Percentiles rank a stretch among this genome's conserved stretches.
Evolutionary conservation across 805 yeast species (phyloP).

Genomic region (Starmerella potacharoeniae): DNA sequence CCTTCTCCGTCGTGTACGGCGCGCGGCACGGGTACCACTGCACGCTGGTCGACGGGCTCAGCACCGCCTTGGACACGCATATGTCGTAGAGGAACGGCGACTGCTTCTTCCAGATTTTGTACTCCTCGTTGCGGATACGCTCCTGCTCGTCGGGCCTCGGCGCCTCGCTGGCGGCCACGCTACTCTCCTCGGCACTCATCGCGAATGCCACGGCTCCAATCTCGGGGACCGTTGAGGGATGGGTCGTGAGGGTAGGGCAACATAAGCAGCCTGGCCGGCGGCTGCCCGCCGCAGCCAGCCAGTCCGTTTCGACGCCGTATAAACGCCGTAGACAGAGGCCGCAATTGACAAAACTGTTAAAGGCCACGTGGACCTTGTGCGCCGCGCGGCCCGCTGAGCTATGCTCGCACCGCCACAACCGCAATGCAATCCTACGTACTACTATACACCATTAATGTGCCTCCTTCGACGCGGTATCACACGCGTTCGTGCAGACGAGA

Average conservation of each 20-base stretch:
- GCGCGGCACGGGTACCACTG: constrained; percentile 48
- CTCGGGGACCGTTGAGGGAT: neutral
- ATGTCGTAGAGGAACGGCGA: constrained; percentile 48
- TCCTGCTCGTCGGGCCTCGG: constrained; percentile 13
- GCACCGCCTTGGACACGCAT: constrained; percentile 41
- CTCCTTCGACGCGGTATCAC: neutral
- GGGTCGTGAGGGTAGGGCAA: neutral
- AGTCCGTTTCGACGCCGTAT: neutral
- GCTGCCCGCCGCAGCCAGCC: too few relatives aligned
- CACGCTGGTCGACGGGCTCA: constrained; percentile 52
- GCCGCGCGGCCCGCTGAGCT: too few relatives aligned
- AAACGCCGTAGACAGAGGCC: neutral
- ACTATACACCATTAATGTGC: too few relatives aligned
- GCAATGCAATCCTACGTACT: too few relatives aligned
- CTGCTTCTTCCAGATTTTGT: constrained; percentile 55
- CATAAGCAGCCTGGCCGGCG: too few relatives aligned
- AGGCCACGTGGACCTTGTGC: too few relatives aligned
- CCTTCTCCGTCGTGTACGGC: constrained; percentile 2
- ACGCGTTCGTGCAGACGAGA: neutral
- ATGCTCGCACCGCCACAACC: too few relatives aligned
- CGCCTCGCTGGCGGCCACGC: neutral
- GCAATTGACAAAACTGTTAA: too few relatives aligned
- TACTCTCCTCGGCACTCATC: constrained; percentile 7
- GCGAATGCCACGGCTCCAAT: neutral
- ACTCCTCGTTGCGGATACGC: constrained; percentile 30